A percentile compares a stretch with the other conserved stretches of the same genome.
Conservation (phyloP, 805 yeast species). For the Hanseniaspora nectarophila region DNA sequence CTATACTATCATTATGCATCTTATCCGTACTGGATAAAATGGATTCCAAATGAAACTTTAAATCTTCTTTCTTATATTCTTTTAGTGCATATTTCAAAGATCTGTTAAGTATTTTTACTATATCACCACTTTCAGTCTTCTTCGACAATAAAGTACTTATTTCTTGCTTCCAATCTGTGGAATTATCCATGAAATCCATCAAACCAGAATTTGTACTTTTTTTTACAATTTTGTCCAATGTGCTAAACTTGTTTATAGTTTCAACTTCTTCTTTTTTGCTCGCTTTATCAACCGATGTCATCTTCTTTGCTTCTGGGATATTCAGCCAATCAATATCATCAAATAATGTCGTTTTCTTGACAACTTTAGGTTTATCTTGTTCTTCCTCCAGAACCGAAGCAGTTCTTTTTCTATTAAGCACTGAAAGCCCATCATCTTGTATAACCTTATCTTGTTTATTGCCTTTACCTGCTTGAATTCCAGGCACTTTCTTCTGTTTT, state of each 20-base stretch:
- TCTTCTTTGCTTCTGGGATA: slow-evolving; percentile 79
- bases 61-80: slow-evolving; percentile 32
- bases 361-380: slow-evolving; percentile 18
- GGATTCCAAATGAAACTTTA: slow-evolving; percentile 21
- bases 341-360: slow-evolving; percentile 21
- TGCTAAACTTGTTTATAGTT: slow-evolving; percentile 27
- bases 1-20: background rate
- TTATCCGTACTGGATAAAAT: background rate
- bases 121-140: slow-evolving; percentile 14
- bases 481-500: slow-evolving; percentile 21
- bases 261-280: slow-evolving; percentile 48
- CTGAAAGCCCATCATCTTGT: slow-evolving; percentile 65
- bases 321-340: slow-evolving; percentile 55
- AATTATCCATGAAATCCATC: slow-evolving; percentile 45
- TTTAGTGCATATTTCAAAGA: slow-evolving; percentile 17
- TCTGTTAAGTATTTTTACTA: slow-evolving; percentile 15
- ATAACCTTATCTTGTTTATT: slow-evolving; percentile 36
- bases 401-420: slow-evolving; percentile 36
- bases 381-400: slow-evolving; percentile 21
- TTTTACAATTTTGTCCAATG: slow-evolving; percentile 35
- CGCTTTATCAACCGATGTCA: slow-evolving; percentile 56
- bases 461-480: slow-evolving; percentile 20
- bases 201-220: slow-evolving; percentile 50
- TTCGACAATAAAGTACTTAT: slow-evolving; percentile 19
- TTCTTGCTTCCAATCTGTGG: slow-evolving; percentile 32